These are phyloP conservation scores for Trametes villosa DNA, from an alignment of 768 basidiomycete species.

Conservation along the genomic window DNA sequence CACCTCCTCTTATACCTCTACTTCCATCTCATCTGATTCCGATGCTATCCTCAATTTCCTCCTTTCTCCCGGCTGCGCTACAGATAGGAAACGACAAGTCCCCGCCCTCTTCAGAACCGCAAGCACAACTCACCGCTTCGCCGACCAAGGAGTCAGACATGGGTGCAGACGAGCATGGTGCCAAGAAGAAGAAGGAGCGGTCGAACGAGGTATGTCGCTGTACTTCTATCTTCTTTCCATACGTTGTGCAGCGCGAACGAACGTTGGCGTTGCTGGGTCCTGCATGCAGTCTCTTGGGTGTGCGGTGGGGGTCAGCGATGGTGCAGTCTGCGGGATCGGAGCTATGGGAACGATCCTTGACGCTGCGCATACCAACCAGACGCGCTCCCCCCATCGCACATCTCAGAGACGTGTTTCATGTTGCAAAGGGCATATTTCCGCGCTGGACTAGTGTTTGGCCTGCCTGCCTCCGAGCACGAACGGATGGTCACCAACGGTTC, in stretches of 20 bases:
- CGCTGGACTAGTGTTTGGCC: too few species aligned
- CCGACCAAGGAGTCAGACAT: constrained; percentile 17
- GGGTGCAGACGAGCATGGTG: constrained; percentile 36
- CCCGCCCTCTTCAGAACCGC: constrained; percentile 4
- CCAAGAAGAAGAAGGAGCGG: constrained; percentile 51
- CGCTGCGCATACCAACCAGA: background rate
- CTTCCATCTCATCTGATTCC: constrained; percentile 24
- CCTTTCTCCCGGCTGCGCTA: constrained; percentile 27
- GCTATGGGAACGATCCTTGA: background rate
- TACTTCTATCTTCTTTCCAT: background rate
- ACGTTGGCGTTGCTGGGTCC: too few species aligned
- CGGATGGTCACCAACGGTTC: too few species aligned
- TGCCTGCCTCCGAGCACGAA: too few species aligned
- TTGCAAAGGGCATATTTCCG: background rate
- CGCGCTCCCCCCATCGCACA: background rate
- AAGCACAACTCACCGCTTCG: constrained; percentile 3
- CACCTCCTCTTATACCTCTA: constrained; percentile 14
- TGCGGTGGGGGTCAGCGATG: background rate
- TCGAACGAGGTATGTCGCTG: constrained; percentile 51
- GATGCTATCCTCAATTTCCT: constrained; percentile 30
- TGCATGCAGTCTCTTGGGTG: too few species aligned
- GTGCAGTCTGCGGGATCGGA: background rate
- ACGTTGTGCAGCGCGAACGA: too few species aligned
- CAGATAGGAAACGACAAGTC: constrained; percentile 25
- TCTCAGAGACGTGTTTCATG: background rate